Base-by-base conservation (phyloP, 1,284 basidiomycete genomes). In the Sporisorium graminicola region DNA sequence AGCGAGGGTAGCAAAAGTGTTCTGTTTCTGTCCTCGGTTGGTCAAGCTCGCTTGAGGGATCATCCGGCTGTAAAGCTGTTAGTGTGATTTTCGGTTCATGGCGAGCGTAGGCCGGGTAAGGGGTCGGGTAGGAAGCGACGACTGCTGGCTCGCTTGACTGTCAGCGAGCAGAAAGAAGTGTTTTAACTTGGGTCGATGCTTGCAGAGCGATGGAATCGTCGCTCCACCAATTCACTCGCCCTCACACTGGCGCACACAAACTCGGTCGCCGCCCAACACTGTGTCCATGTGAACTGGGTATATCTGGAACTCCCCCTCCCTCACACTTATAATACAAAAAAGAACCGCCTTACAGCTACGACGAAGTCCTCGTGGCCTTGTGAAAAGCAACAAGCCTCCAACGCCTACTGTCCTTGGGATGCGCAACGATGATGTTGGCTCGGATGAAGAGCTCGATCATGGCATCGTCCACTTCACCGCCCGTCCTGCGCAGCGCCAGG, bases 371-470 rank as follows among this genome's bases (percentile, higher is more conserved):
- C 0, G 73, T 75, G 2, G 66, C 29, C 18, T 67, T 75, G 44
- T 75, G 73, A 56, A 75, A 75, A 2, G 56, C 67, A 0, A 75
- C 67, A 13, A 75, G 27, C 33, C 64, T 59, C 73, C 73, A 75
- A 18, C 52, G 35, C 14, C 73, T 58, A 16, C 59, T 56, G 44
- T 75, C 73, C 42, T 70, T 75, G 10, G 73, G 67, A 44, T 75
- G 73, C 3, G 67, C 51, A 0, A 70, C 56, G 20, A 75, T 59
- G 24, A 75, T 59, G 29, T 75, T 75, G 4, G 67, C 73, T 18
- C 73, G 57, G 12, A 75, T 33, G 29, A 75, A 70, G n/a, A 75
- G 42, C 50, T 75, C 66, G 16, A 75, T 75, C 63, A 75, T 75
- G n/a, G 73, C 66, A 60, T 75, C 73, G 54, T 75, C 73, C 37